Evolutionary conservation across 495 filamentous ascomycete genomes (phyloP), one percentile per base, ranked within the genome.

Genomic region (Lichina pygmaea): DNA sequence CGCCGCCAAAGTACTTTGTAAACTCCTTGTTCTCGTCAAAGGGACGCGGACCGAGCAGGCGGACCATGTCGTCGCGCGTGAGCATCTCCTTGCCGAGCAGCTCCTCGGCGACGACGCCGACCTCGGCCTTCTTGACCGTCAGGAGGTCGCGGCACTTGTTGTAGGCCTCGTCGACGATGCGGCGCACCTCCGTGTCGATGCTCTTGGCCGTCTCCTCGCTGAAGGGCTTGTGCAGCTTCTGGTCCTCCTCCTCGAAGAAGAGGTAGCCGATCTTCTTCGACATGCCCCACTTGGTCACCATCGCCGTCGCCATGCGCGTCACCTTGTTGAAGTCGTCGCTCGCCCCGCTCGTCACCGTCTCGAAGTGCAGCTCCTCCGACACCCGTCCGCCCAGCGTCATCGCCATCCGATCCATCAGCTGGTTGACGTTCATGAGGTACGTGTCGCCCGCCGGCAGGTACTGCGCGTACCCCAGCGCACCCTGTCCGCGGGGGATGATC

Each of bases 221-320:
- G 64, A 94, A 95, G 0, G 91, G 91, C 63, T 97, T 97, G 49
- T 86, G 76, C 37, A 95, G 55, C 57, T 77, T 75, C 50, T 82
- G 71, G 45, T 77, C 64, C 45, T 75, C 63, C 52, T 86, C 76
- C 49, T 86, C 77, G 59, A 84, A 97, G 64, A 89, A 77, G 47
- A 97, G 65, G 48, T 81, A 86, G 17, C 86, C 83, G 43, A 97
- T 72, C 60, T 91, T 86, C 48, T 79, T 72, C 36, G 78, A 86
- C 89, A 97, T 97, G 52, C 89, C 89, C 72, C 81, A 95, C 59
- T 91, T 79, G 38, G 89, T 97, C 17, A 97, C 89, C 89, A 97
- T 97, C 31, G 75, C 71, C 4, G 81, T 86, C 8, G 89, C 91
- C 83, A 93, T 82, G 42, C 73, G 70, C 8, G 91, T 95, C 31